Evolutionary conservation across 2,329 filamentous ascomycete genomes (phyloP).

Genomic region (Plenodomus biglobosus): DNA sequence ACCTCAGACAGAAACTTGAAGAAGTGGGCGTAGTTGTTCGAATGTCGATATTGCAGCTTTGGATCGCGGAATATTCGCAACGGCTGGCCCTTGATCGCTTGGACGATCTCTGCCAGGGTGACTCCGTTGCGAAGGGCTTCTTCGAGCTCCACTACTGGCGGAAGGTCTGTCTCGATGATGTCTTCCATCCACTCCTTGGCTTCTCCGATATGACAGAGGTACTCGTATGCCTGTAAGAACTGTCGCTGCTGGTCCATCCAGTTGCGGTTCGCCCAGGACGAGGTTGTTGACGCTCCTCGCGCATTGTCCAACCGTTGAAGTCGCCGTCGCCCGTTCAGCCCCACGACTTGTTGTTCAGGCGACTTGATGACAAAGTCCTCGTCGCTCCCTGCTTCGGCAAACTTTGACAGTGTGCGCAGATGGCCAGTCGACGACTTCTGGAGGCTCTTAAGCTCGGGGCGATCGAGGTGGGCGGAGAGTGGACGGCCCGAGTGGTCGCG

Average conservation of each 20-base stretch:
- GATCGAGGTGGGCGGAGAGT: slow-evolving; percentile 40
- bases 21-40: slow-evolving; percentile 96
- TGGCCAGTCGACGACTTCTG: slow-evolving; percentile 89
- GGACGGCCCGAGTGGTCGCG: slow-evolving; percentile 37
- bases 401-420: slow-evolving; percentile 79
- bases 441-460: slow-evolving; percentile 71
- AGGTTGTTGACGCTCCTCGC: slow-evolving; percentile 55
- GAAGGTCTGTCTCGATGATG: slow-evolving; percentile 79
- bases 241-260: slow-evolving; percentile 99
- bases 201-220: slow-evolving; percentile 97
- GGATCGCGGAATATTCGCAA: slow-evolving; percentile 82
- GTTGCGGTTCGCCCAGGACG: slow-evolving; percentile 75
- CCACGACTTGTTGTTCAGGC: slow-evolving; percentile 80
- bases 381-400: slow-evolving; percentile 72
- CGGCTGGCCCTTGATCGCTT: slow-evolving; percentile 74
- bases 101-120: slow-evolving; percentile 90
- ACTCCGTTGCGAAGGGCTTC: slow-evolving; percentile 91
- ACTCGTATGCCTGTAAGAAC: slow-evolving; percentile 95
- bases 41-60: slow-evolving; percentile 90
- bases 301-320: slow-evolving; percentile 69
- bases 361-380: slow-evolving; percentile 81
- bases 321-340: slow-evolving; percentile 78
- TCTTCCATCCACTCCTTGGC: slow-evolving; percentile 99
- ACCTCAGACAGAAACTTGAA: slow-evolving; percentile 91
- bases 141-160: slow-evolving; percentile 90